Evolutionary conservation across 1,284 basidiomycete genomes (phyloP).

Genomic region (Pseudomicrostroma phylloplanum): DNA sequence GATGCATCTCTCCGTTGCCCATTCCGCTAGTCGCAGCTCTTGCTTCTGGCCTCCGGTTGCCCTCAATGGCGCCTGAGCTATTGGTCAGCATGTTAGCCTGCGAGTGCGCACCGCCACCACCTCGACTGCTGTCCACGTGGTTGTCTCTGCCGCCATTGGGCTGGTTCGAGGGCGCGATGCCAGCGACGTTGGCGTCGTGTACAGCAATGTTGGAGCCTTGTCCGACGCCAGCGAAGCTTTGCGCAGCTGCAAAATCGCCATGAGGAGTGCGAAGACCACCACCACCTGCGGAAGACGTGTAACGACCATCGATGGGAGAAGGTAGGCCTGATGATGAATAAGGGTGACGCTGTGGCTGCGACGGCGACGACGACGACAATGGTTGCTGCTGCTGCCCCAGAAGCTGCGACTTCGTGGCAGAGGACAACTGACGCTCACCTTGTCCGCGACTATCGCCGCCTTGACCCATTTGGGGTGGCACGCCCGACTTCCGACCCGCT

Average conservation of each 20-base stretch:
- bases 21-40: slow-evolving; percentile 27
- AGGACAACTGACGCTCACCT: slow-evolving; percentile 9
- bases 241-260: slow-evolving; percentile 25
- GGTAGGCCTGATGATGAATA: neutral
- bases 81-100: slow-evolving; percentile 19
- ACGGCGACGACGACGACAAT: neutral
- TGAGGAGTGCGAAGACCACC: slow-evolving; percentile 27
- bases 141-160: slow-evolving; percentile 20
- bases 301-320: too few species aligned
- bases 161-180: slow-evolving; percentile 20
- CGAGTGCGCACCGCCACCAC: slow-evolving; percentile 1
- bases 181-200: slow-evolving; percentile 36
- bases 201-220: slow-evolving; percentile 42
- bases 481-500: slow-evolving; percentile 36
- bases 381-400: neutral
- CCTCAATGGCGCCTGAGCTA: slow-evolving; percentile 25
- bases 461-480: slow-evolving; percentile 16
- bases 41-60: slow-evolving; percentile 24
- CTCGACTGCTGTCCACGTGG: slow-evolving; percentile 29
- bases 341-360: slow-evolving; percentile 4
- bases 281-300: neutral
- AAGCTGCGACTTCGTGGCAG: neutral
- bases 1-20: slow-evolving; percentile 40
- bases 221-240: slow-evolving; percentile 31
- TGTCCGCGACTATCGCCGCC: neutral